Percentiles rank a stretch among this genome's conserved stretches.
phyloP scores from a whole-genome alignment of 2,329 filamentous ascomycete genomes.

The Penicillium corylophilum region DNA sequence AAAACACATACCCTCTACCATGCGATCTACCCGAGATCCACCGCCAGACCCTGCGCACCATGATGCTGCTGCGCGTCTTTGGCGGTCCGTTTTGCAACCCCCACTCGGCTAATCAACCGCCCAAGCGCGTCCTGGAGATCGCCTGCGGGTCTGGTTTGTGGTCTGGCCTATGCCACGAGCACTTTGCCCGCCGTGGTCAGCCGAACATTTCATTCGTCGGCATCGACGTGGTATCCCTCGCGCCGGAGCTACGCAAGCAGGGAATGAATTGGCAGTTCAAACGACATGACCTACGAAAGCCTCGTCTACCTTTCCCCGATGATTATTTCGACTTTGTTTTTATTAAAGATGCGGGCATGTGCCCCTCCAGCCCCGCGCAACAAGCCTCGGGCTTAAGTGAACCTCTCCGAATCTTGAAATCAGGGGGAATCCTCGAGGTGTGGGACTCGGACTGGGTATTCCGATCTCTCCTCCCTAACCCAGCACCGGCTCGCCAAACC shows the following conservation, averaged over 20 bases:
- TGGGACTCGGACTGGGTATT: slow-evolving; percentile 88
- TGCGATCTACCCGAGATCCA: slow-evolving; percentile 85
- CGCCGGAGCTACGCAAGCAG: slow-evolving; percentile 63
- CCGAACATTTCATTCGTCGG: slow-evolving; percentile 74
- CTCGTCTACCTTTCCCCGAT: slow-evolving; percentile 74
- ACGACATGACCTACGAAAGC: slow-evolving; percentile 76
- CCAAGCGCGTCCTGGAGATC: slow-evolving; percentile 76
- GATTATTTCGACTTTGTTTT: slow-evolving; percentile 85
- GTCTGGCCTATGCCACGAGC: slow-evolving; percentile 83
- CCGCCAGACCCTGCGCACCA: slow-evolving; percentile 78
- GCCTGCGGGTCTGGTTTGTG: slow-evolving; percentile 87
- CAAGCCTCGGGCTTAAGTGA: slow-evolving; percentile 65
- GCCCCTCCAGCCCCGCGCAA: slow-evolving; percentile 57
- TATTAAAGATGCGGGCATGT: slow-evolving; percentile 77
- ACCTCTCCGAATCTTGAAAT: slow-evolving; percentile 70
- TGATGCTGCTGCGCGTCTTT: slow-evolving; percentile 78
- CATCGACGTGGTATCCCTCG: slow-evolving; percentile 74
- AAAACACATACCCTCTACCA: slow-evolving; percentile 77
- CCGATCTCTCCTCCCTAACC: slow-evolving; percentile 77
- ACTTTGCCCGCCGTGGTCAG: slow-evolving; percentile 68
- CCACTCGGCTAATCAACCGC: slow-evolving; percentile 63
- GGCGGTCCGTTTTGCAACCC: slow-evolving; percentile 76
- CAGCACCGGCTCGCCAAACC: slow-evolving; percentile 58
- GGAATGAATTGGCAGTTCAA: slow-evolving; percentile 87
- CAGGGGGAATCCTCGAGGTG: slow-evolving; percentile 77